Percentiles rank a stretch among this genome's conserved stretches.
These are phyloP conservation scores for Panicum virgatum DNA, from an alignment of 202 grass and related monocot species.

Conservation along the genomic window DNA sequence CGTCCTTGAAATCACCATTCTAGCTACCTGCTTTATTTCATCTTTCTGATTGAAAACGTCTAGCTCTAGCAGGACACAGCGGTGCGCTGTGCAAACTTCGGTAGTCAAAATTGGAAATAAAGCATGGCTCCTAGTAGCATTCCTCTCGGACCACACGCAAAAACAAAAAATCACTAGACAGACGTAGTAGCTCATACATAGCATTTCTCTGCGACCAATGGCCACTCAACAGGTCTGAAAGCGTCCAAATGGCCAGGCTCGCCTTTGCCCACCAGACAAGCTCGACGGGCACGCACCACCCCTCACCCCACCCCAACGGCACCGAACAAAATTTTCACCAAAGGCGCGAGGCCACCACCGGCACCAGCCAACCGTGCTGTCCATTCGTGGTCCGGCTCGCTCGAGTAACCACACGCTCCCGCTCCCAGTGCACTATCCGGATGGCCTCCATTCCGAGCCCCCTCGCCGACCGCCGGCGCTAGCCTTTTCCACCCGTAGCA, in stretches of 20 bases:
- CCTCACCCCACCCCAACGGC: not conserved
- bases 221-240: not conserved
- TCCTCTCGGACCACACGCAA: not conserved
- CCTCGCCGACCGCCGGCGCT: not conserved
- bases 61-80: not conserved
- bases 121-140: not conserved
- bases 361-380: not conserved
- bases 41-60: not conserved
- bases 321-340: constrained; percentile 15
- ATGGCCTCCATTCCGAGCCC: not conserved
- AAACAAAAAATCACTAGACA: not conserved
- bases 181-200: not conserved
- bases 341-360: not conserved
- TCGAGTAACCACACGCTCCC: not conserved
- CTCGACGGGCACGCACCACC: constrained; percentile 7
- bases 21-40: too few relatives aligned
- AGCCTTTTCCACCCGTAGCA: not conserved
- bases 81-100: not conserved
- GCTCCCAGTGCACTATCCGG: not conserved
- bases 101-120: not conserved
- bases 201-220: not conserved
- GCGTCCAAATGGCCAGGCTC: not conserved
- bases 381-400: not conserved
- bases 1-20: not conserved
- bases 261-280: not conserved